Percentiles rank a stretch among this genome's conserved stretches.
Evolutionary conservation across 768 basidiomycete species (phyloP).

Genomic region (Phylloporus sp.): DNA sequence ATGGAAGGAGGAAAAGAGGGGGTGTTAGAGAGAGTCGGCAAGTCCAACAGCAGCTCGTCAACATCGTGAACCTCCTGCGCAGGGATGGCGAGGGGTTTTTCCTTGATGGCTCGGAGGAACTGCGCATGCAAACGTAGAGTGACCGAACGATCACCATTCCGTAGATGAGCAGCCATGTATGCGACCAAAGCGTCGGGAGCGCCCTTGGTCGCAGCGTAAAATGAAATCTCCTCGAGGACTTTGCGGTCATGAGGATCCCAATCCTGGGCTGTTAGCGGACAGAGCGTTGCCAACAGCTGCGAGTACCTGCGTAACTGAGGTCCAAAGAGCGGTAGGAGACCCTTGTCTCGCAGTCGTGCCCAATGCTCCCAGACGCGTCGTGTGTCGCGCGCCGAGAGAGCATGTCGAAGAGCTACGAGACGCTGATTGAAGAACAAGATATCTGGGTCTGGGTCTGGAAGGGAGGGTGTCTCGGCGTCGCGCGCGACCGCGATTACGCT

Average conservation of each 20-base stretch:
- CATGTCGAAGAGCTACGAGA: conserved; percentile 36
- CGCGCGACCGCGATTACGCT: conserved; percentile 9
- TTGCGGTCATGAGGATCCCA: conserved; percentile 29
- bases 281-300: conserved; percentile 29
- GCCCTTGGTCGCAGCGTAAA: conserved; percentile 42
- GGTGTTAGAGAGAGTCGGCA: conserved; percentile 14
- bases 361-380: conserved; percentile 33
- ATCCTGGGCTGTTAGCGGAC: conserved; percentile 14
- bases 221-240: conserved; percentile 43
- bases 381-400: conserved; percentile 35
- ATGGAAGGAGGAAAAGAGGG: conserved; percentile 29
- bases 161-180: conserved; percentile 45
- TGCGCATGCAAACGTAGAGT: conserved; percentile 43
- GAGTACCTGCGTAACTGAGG: conserved; percentile 40
- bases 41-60: conserved; percentile 24
- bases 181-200: conserved; percentile 45
- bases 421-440: conserved; percentile 33
- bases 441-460: conserved; percentile 24
- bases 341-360: conserved; percentile 38
- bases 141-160: conserved; percentile 34
- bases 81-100: conserved; percentile 13
- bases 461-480: conserved; percentile 4
- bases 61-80: conserved; percentile 17
- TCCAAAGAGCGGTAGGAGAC: conserved; percentile 44
- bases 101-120: conserved; percentile 28